These are phyloP conservation scores for Rhexocercosporidium sp. DNA, from an alignment of 2,329 filamentous ascomycete genomes.

Conservation along the genomic window DNA sequence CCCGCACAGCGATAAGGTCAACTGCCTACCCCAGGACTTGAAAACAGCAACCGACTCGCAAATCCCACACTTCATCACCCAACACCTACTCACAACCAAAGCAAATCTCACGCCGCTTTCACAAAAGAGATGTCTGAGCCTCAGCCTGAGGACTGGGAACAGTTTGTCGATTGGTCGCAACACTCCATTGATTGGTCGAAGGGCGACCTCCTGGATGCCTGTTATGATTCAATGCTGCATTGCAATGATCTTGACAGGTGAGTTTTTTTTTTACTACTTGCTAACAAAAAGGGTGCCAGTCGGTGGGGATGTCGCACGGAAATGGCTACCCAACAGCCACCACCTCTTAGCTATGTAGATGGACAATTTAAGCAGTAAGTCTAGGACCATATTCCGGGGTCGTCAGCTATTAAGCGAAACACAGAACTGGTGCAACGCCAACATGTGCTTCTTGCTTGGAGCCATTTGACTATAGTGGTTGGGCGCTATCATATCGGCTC, in stretches of 20 bases:
- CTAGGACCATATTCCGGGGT: no score
- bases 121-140: slow-evolving; percentile 26
- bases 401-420: no score
- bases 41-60: background rate
- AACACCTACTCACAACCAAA: background rate
- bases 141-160: background rate
- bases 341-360: no score
- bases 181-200: slow-evolving; percentile 22
- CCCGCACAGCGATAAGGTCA: background rate
- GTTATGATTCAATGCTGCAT: slow-evolving; percentile 24
- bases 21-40: background rate
- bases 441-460: no score
- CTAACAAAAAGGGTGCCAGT: slow-evolving; percentile 37
- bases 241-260: slow-evolving; percentile 29
- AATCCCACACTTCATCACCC: background rate
- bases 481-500: no score
- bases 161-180: no score
- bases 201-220: slow-evolving; percentile 26
- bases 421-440: no score
- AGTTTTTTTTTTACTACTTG: slow-evolving; percentile 34
- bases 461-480: no score
- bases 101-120: slow-evolving; percentile 25
- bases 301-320: no score
- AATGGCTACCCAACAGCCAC: background rate
- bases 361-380: no score